Evolutionary conservation across 345 rosid species (phyloP).

Genomic region (Kernera saxatilis): DNA sequence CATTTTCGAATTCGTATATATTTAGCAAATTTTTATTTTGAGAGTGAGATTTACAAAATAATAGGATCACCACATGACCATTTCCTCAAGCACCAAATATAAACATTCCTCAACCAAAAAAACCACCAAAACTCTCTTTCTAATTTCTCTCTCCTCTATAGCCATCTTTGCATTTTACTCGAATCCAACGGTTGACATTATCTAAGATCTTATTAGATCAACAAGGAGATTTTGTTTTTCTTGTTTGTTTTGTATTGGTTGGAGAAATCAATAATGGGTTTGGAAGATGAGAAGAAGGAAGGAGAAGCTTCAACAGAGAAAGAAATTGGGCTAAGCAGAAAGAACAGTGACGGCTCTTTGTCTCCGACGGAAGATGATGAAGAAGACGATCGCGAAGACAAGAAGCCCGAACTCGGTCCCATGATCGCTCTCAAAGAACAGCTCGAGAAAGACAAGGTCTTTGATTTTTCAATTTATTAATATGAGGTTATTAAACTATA

Average conservation of each 20-base stretch:
- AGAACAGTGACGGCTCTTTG: slow-evolving; percentile 28
- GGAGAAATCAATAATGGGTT: slow-evolving; percentile 20
- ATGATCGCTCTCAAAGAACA: slow-evolving; percentile 44
- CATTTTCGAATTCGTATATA: slow-evolving; percentile 13
- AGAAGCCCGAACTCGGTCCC: slow-evolving; percentile 38
- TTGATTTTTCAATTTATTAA: neutral
- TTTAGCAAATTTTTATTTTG: slow-evolving; percentile 16
- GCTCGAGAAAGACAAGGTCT: slow-evolving; percentile 42
- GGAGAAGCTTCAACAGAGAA: slow-evolving; percentile 19
- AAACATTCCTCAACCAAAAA: slow-evolving; percentile 22
- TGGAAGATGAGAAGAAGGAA: slow-evolving; percentile 23
- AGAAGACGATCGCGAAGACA: slow-evolving; percentile 26
- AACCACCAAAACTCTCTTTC: slow-evolving; percentile 2
- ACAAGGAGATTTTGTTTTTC: neutral
- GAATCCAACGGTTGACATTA: neutral
- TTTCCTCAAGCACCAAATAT: slow-evolving; percentile 40
- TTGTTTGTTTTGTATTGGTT: neutral
- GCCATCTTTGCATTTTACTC: neutral
- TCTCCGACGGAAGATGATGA: slow-evolving; percentile 32
- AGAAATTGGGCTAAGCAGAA: slow-evolving; percentile 27
- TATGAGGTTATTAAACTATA: neutral
- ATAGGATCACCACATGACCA: slow-evolving; percentile 79
- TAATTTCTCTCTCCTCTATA: slow-evolving; percentile 24
- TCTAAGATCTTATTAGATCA: neutral
- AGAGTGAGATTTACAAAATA: slow-evolving; percentile 25